These are phyloP conservation scores for Amanita molliuscula DNA, from an alignment of 768 basidiomycete species.

Conservation along the genomic window DNA sequence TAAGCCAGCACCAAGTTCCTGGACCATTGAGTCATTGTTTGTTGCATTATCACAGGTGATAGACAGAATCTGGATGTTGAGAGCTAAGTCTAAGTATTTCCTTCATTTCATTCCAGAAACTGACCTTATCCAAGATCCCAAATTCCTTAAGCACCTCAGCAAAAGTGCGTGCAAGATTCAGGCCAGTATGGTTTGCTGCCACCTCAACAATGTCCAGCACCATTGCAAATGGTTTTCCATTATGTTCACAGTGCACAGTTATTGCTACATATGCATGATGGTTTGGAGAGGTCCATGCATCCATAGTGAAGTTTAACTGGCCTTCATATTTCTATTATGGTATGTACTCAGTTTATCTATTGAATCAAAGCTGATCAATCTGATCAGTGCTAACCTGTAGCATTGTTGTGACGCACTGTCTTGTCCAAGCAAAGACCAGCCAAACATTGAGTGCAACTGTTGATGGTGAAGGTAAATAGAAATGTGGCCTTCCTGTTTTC, in stretches of 20 bases:
- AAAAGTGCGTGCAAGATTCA: slow-evolving; percentile 20
- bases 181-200: slow-evolving; percentile 17
- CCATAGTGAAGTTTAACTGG: no score
- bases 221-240: no score
- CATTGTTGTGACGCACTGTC: slow-evolving; percentile 6
- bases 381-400: neutral
- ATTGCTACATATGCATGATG: no score
- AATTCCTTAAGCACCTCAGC: slow-evolving; percentile 19
- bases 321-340: no score
- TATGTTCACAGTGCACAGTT: no score
- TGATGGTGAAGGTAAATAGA: slow-evolving; percentile 12
- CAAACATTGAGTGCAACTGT: slow-evolving; percentile 14
- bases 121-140: slow-evolving; percentile 20
- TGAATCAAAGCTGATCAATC: no score
- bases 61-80: slow-evolving; percentile 14
- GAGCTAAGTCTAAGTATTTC: slow-evolving; percentile 5
- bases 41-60: slow-evolving; percentile 25
- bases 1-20: slow-evolving; percentile 11
- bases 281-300: no score
- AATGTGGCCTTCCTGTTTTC: slow-evolving; percentile 15
- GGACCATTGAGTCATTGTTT: slow-evolving; percentile 23
- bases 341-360: no score
- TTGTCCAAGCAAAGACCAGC: slow-evolving; percentile 9
- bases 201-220: no score
- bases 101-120: slow-evolving; percentile 3